Evolutionary conservation across 139 green algal genomes (phyloP), one percentile per base, ranked within the genome.

Genomic region (Micromonas pusilla): DNA sequence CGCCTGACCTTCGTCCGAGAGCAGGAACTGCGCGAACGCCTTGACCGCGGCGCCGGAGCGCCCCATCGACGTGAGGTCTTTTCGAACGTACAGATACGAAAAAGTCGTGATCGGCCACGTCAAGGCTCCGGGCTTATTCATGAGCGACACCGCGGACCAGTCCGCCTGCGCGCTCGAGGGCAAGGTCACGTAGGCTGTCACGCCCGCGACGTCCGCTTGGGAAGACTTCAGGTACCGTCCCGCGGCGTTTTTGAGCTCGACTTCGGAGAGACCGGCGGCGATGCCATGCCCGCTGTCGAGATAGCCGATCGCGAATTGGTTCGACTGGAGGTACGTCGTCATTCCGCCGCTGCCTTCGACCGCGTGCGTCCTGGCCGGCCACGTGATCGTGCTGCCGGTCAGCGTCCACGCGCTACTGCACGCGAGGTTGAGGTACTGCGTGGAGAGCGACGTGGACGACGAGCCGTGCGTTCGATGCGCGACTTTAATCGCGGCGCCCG

Each of bases 271-370:
- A 4, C 53, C 65, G 0, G 30, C 30, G 2, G 13, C 53, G 34
- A 67, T 37, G 32, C 80, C 80, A 45, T 81, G 70, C 32, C 76
- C 76, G 2, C 52, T 25, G 70, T 85, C 80, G 28, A 81, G 4
- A 71, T 85, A 85, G 28, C 73, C 74, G 62, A 85, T 82, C 30
- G 80, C 37, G n/a, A 71, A 85, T 4, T 30, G 21, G 45, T 76
- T 82, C 45, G 39, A 33, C 5, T 5, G 25, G 3, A 85, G 66
- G 20, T 66, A 52, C 53, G 28, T 64, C 1, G 64, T 5, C 54
- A 82, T 66, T 57, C 34, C 39, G 64, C 53, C 68, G 52, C n/a
- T 70, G 31, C 76, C 80, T 38, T 82, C n/a, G n/a, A n/a, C n/a
- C n/a, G n/a, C n/a, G n/a, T n/a, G n/a, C n/a, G n/a, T n/a, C n/a